Conservation (phyloP, 495 filamentous ascomycete species). For the Lepidopterella palustris region DNA sequence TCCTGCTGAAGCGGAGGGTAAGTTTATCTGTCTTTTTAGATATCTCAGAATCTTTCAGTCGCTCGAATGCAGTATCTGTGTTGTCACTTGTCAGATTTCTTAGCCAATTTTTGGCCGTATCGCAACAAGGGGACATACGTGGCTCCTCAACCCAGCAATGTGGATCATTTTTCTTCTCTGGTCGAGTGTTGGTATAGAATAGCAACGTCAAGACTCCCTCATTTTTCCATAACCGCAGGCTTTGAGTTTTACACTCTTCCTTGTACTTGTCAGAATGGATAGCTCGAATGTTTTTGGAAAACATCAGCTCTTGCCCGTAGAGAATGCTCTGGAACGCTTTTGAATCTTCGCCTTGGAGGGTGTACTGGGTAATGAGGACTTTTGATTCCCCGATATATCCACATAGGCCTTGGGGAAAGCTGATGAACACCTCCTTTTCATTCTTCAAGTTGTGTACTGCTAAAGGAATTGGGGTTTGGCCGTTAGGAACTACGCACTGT, state of each 20-base stretch:
- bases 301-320: background rate
- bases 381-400: background rate
- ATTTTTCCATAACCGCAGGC: background rate
- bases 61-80: background rate
- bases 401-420: background rate
- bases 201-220: background rate
- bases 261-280: background rate
- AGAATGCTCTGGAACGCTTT: background rate
- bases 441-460: background rate
- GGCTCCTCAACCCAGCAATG: background rate
- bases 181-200: background rate
- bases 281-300: background rate
- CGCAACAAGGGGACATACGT: background rate
- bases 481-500: background rate
- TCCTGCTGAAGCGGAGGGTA: background rate
- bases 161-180: background rate
- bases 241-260: background rate
- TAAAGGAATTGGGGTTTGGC: background rate
- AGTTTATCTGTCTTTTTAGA: background rate
- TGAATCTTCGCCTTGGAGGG: background rate
- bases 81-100: background rate
- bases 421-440: background rate
- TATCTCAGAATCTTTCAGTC: background rate
- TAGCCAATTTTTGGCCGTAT: too few relatives aligned
- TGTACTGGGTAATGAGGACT: background rate